Percentiles rank a stretch among this genome's conserved stretches.
These are phyloP conservation scores for Lactifluus volemus DNA, from an alignment of 768 basidiomycete genomes.

Conservation along the genomic window DNA sequence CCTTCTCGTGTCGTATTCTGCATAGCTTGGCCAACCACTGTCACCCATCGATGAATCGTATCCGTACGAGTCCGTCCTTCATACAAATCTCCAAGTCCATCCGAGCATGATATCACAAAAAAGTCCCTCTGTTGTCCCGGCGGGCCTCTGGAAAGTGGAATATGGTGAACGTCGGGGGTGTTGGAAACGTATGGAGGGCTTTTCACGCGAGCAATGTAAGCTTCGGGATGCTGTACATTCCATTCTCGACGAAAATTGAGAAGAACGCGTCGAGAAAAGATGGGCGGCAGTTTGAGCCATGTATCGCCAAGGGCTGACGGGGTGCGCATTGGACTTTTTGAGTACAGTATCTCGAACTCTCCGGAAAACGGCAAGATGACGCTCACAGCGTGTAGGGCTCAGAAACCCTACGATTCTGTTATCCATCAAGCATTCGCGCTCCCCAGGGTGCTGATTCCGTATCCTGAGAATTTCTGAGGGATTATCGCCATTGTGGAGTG, in stretches of 20 bases:
- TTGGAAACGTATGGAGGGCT: constrained; percentile 41
- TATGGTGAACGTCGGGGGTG: constrained; percentile 34
- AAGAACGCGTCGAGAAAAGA: constrained; percentile 29
- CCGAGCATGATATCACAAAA: constrained; percentile 36
- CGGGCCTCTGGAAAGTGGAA: constrained; percentile 22
- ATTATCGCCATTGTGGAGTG: constrained; percentile 63
- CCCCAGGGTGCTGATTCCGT: constrained; percentile 54
- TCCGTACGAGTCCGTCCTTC: constrained; percentile 25
- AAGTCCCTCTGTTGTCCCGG: constrained; percentile 20
- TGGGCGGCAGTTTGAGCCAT: constrained; percentile 31
- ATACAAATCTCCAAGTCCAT: constrained; percentile 39
- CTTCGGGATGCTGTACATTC: constrained; percentile 25
- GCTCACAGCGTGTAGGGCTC: constrained; percentile 66
- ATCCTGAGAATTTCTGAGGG: constrained; percentile 57
- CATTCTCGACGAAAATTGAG: constrained; percentile 30
- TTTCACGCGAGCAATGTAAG: constrained; percentile 30
- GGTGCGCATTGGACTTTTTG: neutral
- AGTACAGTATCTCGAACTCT: neutral
- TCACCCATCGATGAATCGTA: constrained; percentile 30
- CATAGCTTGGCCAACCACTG: constrained; percentile 25
- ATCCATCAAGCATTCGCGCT: constrained; percentile 58
- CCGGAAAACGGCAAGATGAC: constrained; percentile 15
- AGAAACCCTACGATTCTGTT: constrained; percentile 67
- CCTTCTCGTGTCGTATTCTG: constrained; percentile 15
- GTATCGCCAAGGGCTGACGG: constrained; percentile 29